phyloP scores from a whole-genome alignment of 2,329 filamentous ascomycete genomes.

The Pseudogymnoascus sp. region DNA sequence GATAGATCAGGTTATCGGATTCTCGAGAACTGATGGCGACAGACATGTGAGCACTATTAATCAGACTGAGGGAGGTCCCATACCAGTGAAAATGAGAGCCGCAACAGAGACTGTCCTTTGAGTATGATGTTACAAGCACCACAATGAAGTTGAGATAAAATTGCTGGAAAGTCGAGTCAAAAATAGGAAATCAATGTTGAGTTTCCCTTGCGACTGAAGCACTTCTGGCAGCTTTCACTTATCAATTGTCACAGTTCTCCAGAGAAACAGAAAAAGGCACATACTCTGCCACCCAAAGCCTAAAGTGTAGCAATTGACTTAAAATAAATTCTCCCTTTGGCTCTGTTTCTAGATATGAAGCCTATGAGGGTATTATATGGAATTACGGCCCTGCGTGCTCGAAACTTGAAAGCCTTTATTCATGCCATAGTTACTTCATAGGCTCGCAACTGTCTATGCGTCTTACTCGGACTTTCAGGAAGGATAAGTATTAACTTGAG shows the following conservation, averaged over 20 bases:
- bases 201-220: not conserved
- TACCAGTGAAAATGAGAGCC: not conserved
- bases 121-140: not conserved
- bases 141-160: not conserved
- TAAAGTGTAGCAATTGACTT: not conserved
- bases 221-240: not conserved
- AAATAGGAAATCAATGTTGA: not conserved
- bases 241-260: not conserved
- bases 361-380: too few species aligned
- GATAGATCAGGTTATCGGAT: not conserved
- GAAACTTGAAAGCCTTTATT: not conserved
- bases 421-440: not conserved
- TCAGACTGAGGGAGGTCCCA: not conserved
- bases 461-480: not conserved
- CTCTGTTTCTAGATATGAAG: too few species aligned
- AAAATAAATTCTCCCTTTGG: not conserved
- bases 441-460: not conserved
- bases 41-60: not conserved
- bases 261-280: not conserved
- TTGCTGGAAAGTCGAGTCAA: not conserved
- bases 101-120: not conserved
- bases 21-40: not conserved
- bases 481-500: not conserved
- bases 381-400: too few species aligned
- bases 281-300: not conserved